A percentile compares a stretch with the other conserved stretches of the same genome.
Conservation (phyloP, 176 grass and related monocot species). For the Bonia amplexicaulis region DNA sequence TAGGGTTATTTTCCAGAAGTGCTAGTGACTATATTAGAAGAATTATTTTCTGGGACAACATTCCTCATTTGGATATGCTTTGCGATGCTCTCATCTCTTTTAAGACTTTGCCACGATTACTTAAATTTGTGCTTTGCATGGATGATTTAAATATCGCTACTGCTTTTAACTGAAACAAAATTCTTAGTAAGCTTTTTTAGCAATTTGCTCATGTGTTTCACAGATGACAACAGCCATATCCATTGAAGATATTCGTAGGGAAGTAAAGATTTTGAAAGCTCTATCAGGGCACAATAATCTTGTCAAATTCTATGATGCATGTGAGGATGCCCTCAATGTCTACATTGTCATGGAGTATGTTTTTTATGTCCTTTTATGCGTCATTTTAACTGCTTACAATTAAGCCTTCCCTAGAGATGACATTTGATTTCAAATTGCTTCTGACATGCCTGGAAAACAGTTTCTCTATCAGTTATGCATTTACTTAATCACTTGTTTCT, state of each 20-base stretch:
- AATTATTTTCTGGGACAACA: background rate
- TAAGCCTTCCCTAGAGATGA: conserved; percentile 17
- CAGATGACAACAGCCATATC: conserved; percentile 99
- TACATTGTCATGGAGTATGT: conserved; percentile 99
- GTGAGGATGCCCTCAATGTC: conserved; percentile 99
- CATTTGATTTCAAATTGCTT: background rate
- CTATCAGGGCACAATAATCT: conserved; percentile 93
- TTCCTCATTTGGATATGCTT: conserved; percentile 17
- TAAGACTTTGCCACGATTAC: background rate
- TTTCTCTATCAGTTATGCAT: background rate
- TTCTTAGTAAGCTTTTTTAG: background rate
- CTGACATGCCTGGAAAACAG: background rate
- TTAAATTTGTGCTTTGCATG: background rate
- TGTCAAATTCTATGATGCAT: conserved; percentile 99
- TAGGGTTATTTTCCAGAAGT: no score
- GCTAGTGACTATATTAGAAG: no score
- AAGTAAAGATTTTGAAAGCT: conserved; percentile 99
- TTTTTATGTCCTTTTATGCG: conserved; percentile 40
- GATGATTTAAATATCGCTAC: background rate
- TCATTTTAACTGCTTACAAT: conserved; percentile 12
- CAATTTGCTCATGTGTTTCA: conserved; percentile 23
- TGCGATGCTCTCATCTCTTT: background rate
- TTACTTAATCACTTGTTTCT: background rate
- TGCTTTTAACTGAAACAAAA: background rate
- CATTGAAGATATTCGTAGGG: conserved; percentile 97